Evolutionary conservation across 805 yeast genomes (phyloP).

Genomic region (baker's yeast (Saccharomyces cerevisiae)): DNA sequence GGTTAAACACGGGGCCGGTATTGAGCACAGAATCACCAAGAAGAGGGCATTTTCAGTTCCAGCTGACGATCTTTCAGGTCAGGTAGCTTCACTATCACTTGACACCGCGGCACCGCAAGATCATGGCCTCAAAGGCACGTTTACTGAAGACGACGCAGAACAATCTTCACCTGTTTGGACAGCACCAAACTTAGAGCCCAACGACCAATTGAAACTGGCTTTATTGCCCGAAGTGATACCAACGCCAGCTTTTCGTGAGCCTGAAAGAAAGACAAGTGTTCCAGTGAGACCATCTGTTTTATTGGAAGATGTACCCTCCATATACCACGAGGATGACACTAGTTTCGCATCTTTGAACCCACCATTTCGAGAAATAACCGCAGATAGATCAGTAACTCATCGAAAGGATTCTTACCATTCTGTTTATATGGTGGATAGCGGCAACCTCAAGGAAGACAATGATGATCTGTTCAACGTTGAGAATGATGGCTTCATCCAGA

Average conservation of each 20-base stretch:
- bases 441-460: conserved; percentile 11
- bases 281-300: neutral
- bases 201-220: conserved; percentile 32
- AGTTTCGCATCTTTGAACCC: neutral
- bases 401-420: conserved; percentile 37
- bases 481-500: conserved; percentile 14
- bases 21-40: conserved; percentile 8
- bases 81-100: conserved; percentile 4
- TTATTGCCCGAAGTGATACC: conserved; percentile 1
- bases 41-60: conserved; percentile 31
- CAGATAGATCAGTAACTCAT: conserved; percentile 19
- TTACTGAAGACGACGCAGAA: conserved; percentile 16
- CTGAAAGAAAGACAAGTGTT: neutral
- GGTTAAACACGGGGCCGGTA: conserved; percentile 9
- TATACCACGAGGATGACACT: neutral
- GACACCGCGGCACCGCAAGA: neutral
- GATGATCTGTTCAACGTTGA: conserved; percentile 11
- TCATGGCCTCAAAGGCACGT: conserved; percentile 1
- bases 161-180: conserved; percentile 29
- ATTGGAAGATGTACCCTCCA: neutral
- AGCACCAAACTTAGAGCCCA: conserved; percentile 34
- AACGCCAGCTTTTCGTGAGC: conserved; percentile 1
- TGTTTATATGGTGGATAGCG: conserved; percentile 31
- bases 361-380: neutral
- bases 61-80: conserved; percentile 1